Evolutionary conservation across 306 rosid genomes (phyloP).

Genomic region (Corylus avellana): DNA sequence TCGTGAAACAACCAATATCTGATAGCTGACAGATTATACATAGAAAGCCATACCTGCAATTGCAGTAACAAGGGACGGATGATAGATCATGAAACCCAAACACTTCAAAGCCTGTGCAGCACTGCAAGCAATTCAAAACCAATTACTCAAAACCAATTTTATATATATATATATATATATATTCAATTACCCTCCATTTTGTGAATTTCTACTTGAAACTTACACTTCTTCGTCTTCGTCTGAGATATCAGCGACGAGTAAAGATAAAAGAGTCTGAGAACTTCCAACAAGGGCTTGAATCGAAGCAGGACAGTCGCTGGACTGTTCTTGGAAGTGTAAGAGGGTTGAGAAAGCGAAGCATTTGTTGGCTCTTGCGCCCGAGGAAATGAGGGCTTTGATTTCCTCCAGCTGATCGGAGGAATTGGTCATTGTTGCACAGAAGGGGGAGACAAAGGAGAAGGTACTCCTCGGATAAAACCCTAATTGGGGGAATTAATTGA

Average conservation of each 20-base stretch:
- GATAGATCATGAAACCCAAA: slow-evolving; percentile 85
- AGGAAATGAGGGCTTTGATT: slow-evolving; percentile 50
- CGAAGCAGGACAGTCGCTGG: slow-evolving; percentile 36
- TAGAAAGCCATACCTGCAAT: slow-evolving; percentile 43
- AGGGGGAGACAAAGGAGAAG: slow-evolving; percentile 1
- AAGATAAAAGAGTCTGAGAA: slow-evolving; percentile 35
- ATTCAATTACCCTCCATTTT: no score
- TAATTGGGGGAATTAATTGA: not conserved
- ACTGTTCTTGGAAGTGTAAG: slow-evolving; percentile 59
- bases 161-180: not conserved
- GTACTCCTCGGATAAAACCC: slow-evolving; percentile 12
- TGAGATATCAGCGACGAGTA: slow-evolving; percentile 47
- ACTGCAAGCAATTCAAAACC: slow-evolving; percentile 35
- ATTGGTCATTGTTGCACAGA: slow-evolving; percentile 42
- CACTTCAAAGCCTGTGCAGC: slow-evolving; percentile 77
- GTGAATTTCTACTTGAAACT: not conserved
- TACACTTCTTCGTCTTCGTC: slow-evolving; percentile 72
- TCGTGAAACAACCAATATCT: not conserved
- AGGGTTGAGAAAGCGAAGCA: slow-evolving; percentile 65
- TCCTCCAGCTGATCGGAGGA: slow-evolving; percentile 42
- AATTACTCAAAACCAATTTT: no score
- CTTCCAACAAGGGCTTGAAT: slow-evolving; percentile 49
- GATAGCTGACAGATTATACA: not conserved
- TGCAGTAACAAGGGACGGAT: slow-evolving; percentile 49
- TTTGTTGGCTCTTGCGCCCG: slow-evolving; percentile 38